phyloP scores from a whole-genome alignment of 305 asterid species.

The Ilex paraguariensis region DNA sequence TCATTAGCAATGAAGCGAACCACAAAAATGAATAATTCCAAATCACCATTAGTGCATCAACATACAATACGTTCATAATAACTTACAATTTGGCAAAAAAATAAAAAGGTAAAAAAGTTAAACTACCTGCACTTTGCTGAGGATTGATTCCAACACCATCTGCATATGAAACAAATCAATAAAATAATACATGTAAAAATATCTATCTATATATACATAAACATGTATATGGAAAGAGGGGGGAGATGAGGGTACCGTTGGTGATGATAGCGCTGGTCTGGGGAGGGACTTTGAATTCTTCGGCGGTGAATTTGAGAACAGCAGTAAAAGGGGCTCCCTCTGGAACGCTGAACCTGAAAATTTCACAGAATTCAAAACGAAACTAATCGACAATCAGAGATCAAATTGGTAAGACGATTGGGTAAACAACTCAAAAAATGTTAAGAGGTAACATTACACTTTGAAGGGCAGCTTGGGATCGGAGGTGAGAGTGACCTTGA shows the following conservation, averaged over 20 bases:
- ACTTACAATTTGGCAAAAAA: not conserved
- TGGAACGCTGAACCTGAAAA: constrained; percentile 79
- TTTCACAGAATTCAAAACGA: not conserved
- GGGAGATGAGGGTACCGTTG: constrained; percentile 40
- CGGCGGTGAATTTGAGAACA: constrained; percentile 88
- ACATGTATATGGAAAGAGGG: not conserved
- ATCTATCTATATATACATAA: not conserved
- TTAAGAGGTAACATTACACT: constrained; percentile 45
- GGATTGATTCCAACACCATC: constrained; percentile 97
- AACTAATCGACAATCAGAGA: not conserved
- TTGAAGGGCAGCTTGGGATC: constrained; percentile 96
- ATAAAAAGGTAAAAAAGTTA: not conserved
- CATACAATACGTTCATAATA: too few relatives aligned
- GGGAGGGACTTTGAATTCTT: constrained; percentile 98
- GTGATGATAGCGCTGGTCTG: constrained; percentile 97
- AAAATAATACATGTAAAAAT: too few relatives aligned
- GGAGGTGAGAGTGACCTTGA: constrained; percentile 89
- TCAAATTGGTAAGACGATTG: not conserved
- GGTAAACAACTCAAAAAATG: not conserved
- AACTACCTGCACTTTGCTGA: constrained; percentile 90
- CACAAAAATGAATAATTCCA: too few relatives aligned
- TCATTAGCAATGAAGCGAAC: too few relatives aligned
- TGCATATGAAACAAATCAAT: constrained; percentile 30
- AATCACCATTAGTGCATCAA: too few relatives aligned
- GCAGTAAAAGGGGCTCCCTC: constrained; percentile 98